A percentile compares a stretch with the other conserved stretches of the same genome.
Conservation (phyloP, 306 rosid genomes). For the Citrullus amarus region DNA sequence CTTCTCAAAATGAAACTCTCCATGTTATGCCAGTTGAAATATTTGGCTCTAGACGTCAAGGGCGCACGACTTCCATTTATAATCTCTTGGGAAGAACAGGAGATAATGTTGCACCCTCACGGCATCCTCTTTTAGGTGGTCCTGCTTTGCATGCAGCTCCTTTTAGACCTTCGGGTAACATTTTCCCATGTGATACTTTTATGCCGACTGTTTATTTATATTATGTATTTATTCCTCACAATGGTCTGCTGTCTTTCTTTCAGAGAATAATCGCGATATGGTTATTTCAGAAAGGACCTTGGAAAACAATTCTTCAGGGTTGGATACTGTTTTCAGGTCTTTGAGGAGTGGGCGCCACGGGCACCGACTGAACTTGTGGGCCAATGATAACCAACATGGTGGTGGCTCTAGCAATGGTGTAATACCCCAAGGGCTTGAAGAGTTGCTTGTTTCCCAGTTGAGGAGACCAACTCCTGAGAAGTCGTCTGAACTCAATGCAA, state of each 20-base stretch:
- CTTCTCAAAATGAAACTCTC: slow-evolving; percentile 75
- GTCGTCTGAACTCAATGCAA: slow-evolving; percentile 36
- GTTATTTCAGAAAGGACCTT: slow-evolving; percentile 37
- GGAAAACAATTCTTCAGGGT: slow-evolving; percentile 53
- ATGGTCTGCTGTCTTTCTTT: neutral
- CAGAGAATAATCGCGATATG: slow-evolving; percentile 31
- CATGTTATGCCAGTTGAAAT: slow-evolving; percentile 96
- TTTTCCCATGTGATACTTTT: slow-evolving; percentile 3
- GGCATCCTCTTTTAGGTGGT: slow-evolving; percentile 86
- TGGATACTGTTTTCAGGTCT: slow-evolving; percentile 80
- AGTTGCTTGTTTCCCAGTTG: slow-evolving; percentile 74
- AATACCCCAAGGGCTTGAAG: slow-evolving; percentile 85
- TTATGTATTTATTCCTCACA: neutral
- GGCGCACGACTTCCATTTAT: slow-evolving; percentile 90
- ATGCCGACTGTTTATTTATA: neutral
- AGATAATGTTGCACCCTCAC: slow-evolving; percentile 62
- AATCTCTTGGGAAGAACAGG: slow-evolving; percentile 86
- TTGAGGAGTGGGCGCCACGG: slow-evolving; percentile 94
- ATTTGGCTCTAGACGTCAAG: slow-evolving; percentile 93
- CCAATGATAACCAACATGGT: slow-evolving; percentile 59
- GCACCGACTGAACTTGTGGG: slow-evolving; percentile 77
- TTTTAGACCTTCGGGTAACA: slow-evolving; percentile 48
- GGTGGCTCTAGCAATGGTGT: slow-evolving; percentile 53
- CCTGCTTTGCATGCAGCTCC: slow-evolving; percentile 44
- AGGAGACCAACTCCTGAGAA: slow-evolving; percentile 60